Base-by-base conservation (phyloP, 345 rosid genomes). In the Linum usitatissimum region DNA sequence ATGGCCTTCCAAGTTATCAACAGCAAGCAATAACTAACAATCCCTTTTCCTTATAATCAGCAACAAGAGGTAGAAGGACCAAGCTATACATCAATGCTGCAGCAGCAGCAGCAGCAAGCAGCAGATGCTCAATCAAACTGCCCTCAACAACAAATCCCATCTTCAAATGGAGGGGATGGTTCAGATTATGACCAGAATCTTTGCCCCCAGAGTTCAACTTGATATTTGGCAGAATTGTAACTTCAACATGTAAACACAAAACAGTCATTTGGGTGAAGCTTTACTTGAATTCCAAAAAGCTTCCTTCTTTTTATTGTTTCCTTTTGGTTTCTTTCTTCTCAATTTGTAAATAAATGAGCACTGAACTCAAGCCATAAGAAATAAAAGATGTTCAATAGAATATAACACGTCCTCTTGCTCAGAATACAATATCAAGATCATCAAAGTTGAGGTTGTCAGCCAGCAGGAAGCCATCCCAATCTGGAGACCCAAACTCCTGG, bases 1-100 rank as follows among this genome's bases (percentile, higher is more conserved):
- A 9, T 38, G 48, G 18, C 0, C n/a, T 5, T 15, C 15, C 5
- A 60, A 6, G 14, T 23, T 13, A 17, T 12, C 18, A 13, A 23
- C 38, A 12, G 1, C 28, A 23, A 23, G 28, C 28, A 23, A 23
- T 1, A 23, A 23, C 17, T 23, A 58, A 58, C 15, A 20, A 23
- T 30, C 6, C 5, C 9, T 9, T 28, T 58, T 9, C 6, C 18
- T 0, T 60, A 2, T 36, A 34, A 28, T 60, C 40, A 5, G 6
- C 59, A 59, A 63, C 49, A 70, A 23, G 75, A 70, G 6, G 62
- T 68, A 10, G 72, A 51, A 59, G 64, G 64, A 34, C 66, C 75
- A 59, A 68, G 68, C 63, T 70, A 54, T 49, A 62, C 63, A 6
- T 66, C 66, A 23, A 34, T 67, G 31, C 23, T 73, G 55, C 54